A percentile compares a stretch with the other conserved stretches of the same genome.
Conservation (phyloP, 371 early-diverging fungal species). For the Apophysomyces trapeziformis region DNA sequence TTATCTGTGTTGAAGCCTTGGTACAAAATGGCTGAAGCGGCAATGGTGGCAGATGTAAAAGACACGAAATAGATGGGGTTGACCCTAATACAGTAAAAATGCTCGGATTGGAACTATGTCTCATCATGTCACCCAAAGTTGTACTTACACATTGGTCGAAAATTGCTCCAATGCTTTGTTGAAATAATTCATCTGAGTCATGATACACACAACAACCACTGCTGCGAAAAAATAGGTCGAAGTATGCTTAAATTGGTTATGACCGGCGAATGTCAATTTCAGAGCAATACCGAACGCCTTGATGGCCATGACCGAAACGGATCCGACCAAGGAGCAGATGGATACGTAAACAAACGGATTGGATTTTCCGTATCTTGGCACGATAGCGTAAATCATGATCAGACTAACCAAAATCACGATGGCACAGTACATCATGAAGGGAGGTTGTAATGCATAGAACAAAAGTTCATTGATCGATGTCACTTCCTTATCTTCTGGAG, state of each 20-base stretch:
- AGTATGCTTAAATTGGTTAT: slow-evolving; percentile 87
- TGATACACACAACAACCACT: slow-evolving; percentile 79
- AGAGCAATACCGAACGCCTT: slow-evolving; percentile 93
- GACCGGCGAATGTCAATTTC: slow-evolving; percentile 89
- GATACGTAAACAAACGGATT: slow-evolving; percentile 88
- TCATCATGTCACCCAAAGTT: slow-evolving; percentile 7
- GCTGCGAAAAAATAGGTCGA: slow-evolving; percentile 87
- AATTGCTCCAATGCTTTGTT: slow-evolving; percentile 94
- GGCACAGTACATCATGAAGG: slow-evolving; percentile 78
- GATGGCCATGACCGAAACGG: slow-evolving; percentile 88
- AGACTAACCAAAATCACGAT: slow-evolving; percentile 64
- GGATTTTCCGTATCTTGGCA: slow-evolving; percentile 77
- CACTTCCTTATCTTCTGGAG: slow-evolving; percentile 82
- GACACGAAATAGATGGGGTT: slow-evolving; percentile 93
- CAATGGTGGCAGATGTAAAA: slow-evolving; percentile 91
- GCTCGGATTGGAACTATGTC: slow-evolving; percentile 75
- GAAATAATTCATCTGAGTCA: slow-evolving; percentile 96
- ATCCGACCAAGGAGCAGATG: slow-evolving; percentile 90
- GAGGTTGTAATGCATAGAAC: slow-evolving; percentile 68
- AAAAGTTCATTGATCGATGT: slow-evolving; percentile 69
- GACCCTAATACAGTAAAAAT: slow-evolving; percentile 90
- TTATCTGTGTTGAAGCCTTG: slow-evolving; percentile 83
- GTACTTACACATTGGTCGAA: slow-evolving; percentile 79
- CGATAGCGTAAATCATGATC: slow-evolving; percentile 79
- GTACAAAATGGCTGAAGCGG: slow-evolving; percentile 86